phyloP scores from a whole-genome alignment of 345 rosid species.

The Bruguiera parviflora region DNA sequence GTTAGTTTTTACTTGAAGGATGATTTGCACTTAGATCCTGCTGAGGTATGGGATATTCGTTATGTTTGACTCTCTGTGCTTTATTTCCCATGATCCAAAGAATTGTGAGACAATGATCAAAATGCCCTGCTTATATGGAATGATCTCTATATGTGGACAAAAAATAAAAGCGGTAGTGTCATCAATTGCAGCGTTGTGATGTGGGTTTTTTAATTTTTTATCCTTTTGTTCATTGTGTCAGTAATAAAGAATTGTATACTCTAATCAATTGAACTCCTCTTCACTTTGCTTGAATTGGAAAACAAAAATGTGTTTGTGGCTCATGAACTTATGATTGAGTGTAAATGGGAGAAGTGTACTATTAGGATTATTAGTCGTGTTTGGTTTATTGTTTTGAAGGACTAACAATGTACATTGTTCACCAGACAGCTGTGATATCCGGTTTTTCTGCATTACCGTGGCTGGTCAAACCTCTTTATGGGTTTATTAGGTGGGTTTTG shows the following conservation, averaged over 20 bases:
- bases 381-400: constrained; percentile 13
- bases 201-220: too few species aligned
- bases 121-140: not conserved
- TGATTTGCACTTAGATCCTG: constrained; percentile 95
- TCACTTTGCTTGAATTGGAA: too few species aligned
- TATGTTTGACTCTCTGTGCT: not conserved
- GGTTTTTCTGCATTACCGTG: constrained; percentile 95
- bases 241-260: too few species aligned
- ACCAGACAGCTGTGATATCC: constrained; percentile 95
- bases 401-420: constrained; percentile 50
- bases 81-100: not conserved
- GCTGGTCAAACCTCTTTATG: constrained; percentile 93
- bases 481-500: constrained; percentile 73
- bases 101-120: too few species aligned
- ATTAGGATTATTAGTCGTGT: not conserved
- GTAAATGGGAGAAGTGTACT: not conserved
- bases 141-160: too few species aligned
- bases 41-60: constrained; percentile 59
- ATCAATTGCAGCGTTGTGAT: too few species aligned
- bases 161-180: too few species aligned
- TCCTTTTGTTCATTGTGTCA: too few species aligned
- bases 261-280: too few species aligned
- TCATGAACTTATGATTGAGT: not conserved
- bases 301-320: too few species aligned
- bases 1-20: constrained; percentile 92